Conservation (phyloP, 108 stramenopile species). For the Cyclotella cryptica region DNA sequence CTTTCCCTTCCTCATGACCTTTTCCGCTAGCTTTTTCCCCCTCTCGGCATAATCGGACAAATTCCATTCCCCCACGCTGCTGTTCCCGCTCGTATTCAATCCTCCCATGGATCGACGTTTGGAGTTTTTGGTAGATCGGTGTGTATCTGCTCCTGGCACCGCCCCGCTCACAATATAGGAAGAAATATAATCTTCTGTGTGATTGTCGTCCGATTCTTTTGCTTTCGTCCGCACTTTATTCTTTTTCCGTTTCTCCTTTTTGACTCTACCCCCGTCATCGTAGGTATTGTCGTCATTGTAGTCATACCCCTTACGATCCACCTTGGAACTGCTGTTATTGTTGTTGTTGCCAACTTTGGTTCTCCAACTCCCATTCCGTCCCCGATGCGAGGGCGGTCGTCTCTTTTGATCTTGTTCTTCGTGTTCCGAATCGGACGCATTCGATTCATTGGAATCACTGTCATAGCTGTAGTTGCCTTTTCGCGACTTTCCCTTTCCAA, state of each 20-base stretch:
- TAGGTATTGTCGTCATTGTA: conserved; percentile 7
- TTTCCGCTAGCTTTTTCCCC: conserved; percentile 7
- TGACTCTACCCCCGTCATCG: neutral
- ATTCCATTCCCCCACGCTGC: neutral
- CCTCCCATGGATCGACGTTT: neutral
- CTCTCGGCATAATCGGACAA: neutral
- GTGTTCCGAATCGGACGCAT: neutral
- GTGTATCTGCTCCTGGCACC: neutral
- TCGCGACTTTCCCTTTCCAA: neutral
- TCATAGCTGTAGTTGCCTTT: neutral
- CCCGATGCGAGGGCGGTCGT: neutral
- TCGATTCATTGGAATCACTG: neutral
- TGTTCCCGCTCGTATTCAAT: neutral
- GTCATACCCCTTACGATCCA: neutral
- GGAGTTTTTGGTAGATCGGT: neutral
- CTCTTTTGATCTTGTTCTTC: neutral
- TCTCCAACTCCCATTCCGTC: neutral
- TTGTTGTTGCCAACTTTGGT: neutral
- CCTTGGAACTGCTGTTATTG: neutral
- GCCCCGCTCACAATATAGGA: conserved; percentile 5
- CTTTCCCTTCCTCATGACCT: conserved; percentile 7
- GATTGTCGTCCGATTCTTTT: neutral
- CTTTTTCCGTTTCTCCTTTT: conserved; percentile 1
- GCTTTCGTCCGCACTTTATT: neutral
- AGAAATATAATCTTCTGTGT: conserved; percentile 5